These are phyloP conservation scores for Cornus kousa DNA, from an alignment of 148 eudicot species.

Conservation along the genomic window DNA sequence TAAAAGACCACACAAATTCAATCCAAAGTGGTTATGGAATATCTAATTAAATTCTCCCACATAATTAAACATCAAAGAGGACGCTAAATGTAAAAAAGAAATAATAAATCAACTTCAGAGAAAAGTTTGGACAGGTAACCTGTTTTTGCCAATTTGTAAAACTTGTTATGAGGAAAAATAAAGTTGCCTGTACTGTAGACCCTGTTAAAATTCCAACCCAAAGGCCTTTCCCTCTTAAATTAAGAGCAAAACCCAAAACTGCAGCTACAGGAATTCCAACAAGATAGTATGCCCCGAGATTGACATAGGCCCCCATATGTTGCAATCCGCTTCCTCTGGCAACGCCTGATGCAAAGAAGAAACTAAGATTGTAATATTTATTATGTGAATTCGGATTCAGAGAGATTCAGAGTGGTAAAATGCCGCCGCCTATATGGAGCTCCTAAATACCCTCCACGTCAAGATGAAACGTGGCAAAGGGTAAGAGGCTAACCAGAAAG, in stretches of 20 bases:
- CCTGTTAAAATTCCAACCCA: constrained; percentile 38
- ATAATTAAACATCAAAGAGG: too few relatives aligned
- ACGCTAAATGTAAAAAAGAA: background rate
- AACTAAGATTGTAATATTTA: too few relatives aligned
- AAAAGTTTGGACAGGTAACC: constrained; percentile 9
- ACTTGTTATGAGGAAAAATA: constrained; percentile 15
- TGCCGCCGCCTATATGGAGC: too few relatives aligned
- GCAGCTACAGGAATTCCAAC: constrained; percentile 34
- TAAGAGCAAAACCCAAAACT: constrained; percentile 24
- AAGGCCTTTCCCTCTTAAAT: constrained; percentile 34
- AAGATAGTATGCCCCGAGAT: constrained; percentile 42
- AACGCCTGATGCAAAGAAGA: constrained; percentile 25
- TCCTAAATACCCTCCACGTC: too few relatives aligned
- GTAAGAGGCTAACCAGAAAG: too few relatives aligned
- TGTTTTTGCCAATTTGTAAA: constrained; percentile 34
- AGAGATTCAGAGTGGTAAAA: too few relatives aligned
- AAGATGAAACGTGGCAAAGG: too few relatives aligned
- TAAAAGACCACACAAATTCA: too few relatives aligned
- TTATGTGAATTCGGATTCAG: too few relatives aligned
- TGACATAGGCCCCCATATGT: constrained; percentile 37
- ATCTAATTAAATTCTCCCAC: background rate
- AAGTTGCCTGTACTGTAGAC: constrained; percentile 15
- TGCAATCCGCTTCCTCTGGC: constrained; percentile 52
- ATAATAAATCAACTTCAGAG: background rate
- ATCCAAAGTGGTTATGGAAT: background rate